Evolutionary conservation across 208 protist genomes (phyloP).

Genomic region (Crithidia fasciculata): DNA sequence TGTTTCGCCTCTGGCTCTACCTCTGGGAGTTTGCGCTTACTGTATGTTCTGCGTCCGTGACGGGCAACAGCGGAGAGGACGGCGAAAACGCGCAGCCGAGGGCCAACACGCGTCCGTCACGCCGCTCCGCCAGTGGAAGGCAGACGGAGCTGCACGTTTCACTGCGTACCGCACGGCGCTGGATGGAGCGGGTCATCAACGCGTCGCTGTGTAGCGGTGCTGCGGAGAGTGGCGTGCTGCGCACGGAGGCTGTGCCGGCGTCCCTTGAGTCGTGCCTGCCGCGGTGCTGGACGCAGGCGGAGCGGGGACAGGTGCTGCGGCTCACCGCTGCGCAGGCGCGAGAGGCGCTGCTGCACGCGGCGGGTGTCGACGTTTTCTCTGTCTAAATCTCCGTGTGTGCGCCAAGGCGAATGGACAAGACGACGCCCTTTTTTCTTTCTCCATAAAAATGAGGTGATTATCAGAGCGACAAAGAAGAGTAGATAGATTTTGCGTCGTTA

Average conservation of each 20-base stretch:
- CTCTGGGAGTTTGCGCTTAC: constrained; percentile 66
- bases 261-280: background rate
- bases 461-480: too few species aligned
- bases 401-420: too few species aligned
- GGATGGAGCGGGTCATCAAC: constrained; percentile 23
- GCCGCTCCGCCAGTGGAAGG: background rate
- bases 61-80: background rate
- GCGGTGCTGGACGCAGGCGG: constrained; percentile 2
- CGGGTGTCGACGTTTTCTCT: background rate
- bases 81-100: background rate
- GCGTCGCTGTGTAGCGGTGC: constrained; percentile 7
- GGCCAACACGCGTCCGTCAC: too few species aligned
- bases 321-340: constrained; percentile 18
- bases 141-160: constrained; percentile 13
- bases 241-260: background rate
- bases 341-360: constrained; percentile 16
- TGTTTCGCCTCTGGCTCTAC: constrained; percentile 65
- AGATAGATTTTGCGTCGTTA: too few species aligned
- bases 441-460: too few species aligned
- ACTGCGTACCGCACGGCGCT: constrained; percentile 26
- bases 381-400: too few species aligned
- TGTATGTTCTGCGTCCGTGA: background rate
- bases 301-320: constrained; percentile 12
- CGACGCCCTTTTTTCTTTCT: too few species aligned
- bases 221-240: background rate